Evolutionary conservation across 2,329 filamentous ascomycete genomes (phyloP), one percentile per base, ranked within the genome.

Genomic region (Cercospora sp.): DNA sequence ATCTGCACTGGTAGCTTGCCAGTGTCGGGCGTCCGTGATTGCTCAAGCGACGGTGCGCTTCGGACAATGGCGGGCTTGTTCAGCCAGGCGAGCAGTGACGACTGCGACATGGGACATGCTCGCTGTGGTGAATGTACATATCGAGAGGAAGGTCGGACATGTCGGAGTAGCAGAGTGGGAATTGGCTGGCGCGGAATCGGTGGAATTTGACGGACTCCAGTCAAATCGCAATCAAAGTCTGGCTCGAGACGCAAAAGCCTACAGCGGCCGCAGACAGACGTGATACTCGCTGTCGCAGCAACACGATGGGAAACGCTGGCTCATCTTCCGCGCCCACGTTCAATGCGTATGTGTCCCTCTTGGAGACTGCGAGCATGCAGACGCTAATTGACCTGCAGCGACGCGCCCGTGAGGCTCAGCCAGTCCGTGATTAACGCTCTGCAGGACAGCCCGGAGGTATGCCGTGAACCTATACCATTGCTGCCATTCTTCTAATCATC

Each of bases 361-460:
- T 8, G 26, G n/a, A 42, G 13, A 13, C 33, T 40, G 16, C 16
- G 31, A 26, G 36, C 36, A n/a, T n/a, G 36, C 36, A 40, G 36
- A 40, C 18, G n/a, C 63, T 60, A 53, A 68, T 72, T 73, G 59
- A 72, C 68, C 42, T 48, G 30, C 71, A 89, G 86, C 76, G 84
- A 88, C 73, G 84, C 87, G 51, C 88, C 89, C 69, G 85, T 90
- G 71, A 84, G 86, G 73, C 90, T 97, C 80, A 97, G 93, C 73
- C 89, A 92, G 77, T 89, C 91, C 78, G 85, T 97, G 76, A 86
- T 96, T 76, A 90, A 97, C 76, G 89, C 90, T 69, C 85, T 98
- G 69, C 92, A 97, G 80, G 87, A 88, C 70, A 97, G 89, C 83
- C 87, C 90, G 75, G 93, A 97, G 88, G 94, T 97, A 86, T 77